Evolutionary conservation across 2,329 filamentous ascomycete genomes (phyloP).

Genomic region (Pyrenophora seminiperda): DNA sequence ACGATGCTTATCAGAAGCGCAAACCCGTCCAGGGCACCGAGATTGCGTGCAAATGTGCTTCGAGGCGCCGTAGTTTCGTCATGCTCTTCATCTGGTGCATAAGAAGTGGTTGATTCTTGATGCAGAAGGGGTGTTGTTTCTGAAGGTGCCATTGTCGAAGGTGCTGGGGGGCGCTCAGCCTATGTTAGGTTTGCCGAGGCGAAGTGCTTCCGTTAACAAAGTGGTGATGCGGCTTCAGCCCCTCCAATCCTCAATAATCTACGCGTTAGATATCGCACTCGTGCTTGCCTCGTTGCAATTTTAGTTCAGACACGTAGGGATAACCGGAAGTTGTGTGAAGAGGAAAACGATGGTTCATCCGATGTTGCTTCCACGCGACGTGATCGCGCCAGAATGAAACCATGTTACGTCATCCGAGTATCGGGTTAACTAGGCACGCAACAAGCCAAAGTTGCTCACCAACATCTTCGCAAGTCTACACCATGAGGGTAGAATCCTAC

Average conservation of each 20-base stretch:
- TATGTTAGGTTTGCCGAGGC: slow-evolving; percentile 3
- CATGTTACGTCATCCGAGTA: slow-evolving; percentile 9
- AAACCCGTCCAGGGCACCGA: slow-evolving; percentile 51
- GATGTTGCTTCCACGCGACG: not conserved
- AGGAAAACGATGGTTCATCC: not conserved
- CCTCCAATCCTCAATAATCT: not conserved
- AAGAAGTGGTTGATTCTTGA: slow-evolving; percentile 12
- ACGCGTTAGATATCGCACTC: not conserved
- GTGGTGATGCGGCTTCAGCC: not conserved
- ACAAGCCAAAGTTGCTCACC: not conserved
- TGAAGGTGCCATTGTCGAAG: slow-evolving; percentile 25
- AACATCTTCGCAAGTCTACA: too few species aligned
- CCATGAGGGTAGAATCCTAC: too few species aligned
- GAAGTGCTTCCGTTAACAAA: not conserved
- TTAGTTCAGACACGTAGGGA: not conserved
- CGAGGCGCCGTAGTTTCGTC: slow-evolving; percentile 20
- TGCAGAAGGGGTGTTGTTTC: slow-evolving; percentile 33
- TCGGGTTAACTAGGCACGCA: not conserved
- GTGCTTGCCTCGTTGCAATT: not conserved
- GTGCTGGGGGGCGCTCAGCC: not conserved
- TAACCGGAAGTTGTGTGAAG: not conserved
- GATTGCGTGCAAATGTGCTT: slow-evolving; percentile 42
- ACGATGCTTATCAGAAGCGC: slow-evolving; percentile 68
- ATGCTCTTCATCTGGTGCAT: slow-evolving; percentile 18
- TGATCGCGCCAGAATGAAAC: slow-evolving; percentile 11